Evolutionary conservation across 1,284 basidiomycete genomes (phyloP).

Genomic region (Trametes sp.): DNA sequence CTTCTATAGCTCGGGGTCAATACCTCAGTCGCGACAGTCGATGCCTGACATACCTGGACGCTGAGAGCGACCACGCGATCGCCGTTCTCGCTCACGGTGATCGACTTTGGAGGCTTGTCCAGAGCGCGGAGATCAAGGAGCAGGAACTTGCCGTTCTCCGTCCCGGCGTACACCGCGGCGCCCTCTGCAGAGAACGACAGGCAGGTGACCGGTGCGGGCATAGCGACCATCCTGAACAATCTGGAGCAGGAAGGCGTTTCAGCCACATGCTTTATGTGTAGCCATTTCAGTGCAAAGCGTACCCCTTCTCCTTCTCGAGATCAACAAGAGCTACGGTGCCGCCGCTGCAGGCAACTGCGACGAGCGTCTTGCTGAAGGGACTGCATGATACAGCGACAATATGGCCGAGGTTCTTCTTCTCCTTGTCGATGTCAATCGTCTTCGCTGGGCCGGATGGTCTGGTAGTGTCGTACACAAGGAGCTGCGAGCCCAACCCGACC

Average conservation of each 20-base stretch:
- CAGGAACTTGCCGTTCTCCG: constrained; percentile 66
- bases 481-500: constrained; percentile 57
- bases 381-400: constrained; percentile 65
- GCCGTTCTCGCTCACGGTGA: constrained; percentile 56
- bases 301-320: constrained; percentile 78
- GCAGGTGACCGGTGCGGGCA: constrained; percentile 61
- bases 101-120: constrained; percentile 64
- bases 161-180: constrained; percentile 67
- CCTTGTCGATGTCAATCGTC: constrained; percentile 55
- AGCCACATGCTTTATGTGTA: constrained; percentile 11
- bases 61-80: constrained; percentile 58
- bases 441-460: constrained; percentile 63
- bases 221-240: constrained; percentile 59
- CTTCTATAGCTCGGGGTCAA: constrained; percentile 27
- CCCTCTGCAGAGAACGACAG: constrained; percentile 74
- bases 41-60: constrained; percentile 56
- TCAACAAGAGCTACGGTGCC: constrained; percentile 67
- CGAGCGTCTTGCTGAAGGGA: constrained; percentile 75
- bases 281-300: constrained; percentile 32
- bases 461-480: constrained; percentile 69
- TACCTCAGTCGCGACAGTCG: neutral
- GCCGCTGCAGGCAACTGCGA: constrained; percentile 61
- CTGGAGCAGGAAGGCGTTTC: constrained; percentile 42
- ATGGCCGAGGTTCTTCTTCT: constrained; percentile 51
- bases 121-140: constrained; percentile 67